These are phyloP conservation scores for Macadamia tetraphylla DNA, from an alignment of 164 flowering plant species.

Conservation along the genomic window DNA sequence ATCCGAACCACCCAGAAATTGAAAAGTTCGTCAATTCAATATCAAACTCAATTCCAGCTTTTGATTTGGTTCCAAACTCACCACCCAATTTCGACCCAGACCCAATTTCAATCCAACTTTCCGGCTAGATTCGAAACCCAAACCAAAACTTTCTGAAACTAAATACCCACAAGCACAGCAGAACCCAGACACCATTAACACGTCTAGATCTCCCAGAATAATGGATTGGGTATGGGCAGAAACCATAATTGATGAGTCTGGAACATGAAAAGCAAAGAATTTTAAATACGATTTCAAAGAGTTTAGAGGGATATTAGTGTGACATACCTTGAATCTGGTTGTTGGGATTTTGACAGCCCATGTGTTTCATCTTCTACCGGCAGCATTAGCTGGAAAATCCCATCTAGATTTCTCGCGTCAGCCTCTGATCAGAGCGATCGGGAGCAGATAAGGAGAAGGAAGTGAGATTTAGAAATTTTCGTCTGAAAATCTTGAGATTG, in stretches of 20 bases:
- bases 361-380: constrained; percentile 15
- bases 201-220: constrained; percentile 13
- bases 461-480: constrained; percentile 5
- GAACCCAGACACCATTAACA: not conserved
- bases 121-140: constrained; percentile 37
- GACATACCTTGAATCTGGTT: constrained; percentile 59
- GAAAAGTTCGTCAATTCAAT: constrained; percentile 16
- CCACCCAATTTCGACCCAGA: constrained; percentile 21
- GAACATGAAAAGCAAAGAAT: constrained; percentile 15
- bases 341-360: constrained; percentile 28
- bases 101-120: constrained; percentile 26
- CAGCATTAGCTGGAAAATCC: not conserved
- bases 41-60: constrained; percentile 10
- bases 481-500: constrained; percentile 3
- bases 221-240: constrained; percentile 20
- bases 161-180: constrained; percentile 6
- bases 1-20: constrained; percentile 35
- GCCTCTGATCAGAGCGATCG: constrained; percentile 6
- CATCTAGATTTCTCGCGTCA: not conserved
- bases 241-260: constrained; percentile 8
- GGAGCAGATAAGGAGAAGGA: constrained; percentile 5
- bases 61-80: constrained; percentile 15
- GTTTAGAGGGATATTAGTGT: constrained; percentile 19
- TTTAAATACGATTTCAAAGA: constrained; percentile 20
- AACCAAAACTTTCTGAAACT: constrained; percentile 9